These are phyloP conservation scores for Plasmodium coatneyi DNA, from an alignment of 169 alveolate species.

Conservation along the genomic window DNA sequence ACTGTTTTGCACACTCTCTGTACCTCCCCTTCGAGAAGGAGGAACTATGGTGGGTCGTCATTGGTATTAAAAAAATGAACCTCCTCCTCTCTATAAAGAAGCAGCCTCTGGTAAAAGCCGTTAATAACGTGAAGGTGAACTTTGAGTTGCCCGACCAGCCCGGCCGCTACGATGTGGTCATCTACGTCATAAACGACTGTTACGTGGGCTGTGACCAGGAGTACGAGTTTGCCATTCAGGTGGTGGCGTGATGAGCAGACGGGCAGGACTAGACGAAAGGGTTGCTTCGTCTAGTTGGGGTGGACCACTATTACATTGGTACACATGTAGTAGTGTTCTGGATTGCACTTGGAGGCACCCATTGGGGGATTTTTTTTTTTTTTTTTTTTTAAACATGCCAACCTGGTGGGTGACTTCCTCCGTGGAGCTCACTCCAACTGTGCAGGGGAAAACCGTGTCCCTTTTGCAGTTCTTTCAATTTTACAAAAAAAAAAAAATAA, in stretches of 20 bases:
- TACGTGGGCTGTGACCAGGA: constrained; percentile 90
- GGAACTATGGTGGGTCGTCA: constrained; percentile 99
- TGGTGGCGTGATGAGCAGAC: not conserved
- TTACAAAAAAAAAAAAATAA: not conserved
- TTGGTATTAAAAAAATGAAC: constrained; percentile 93
- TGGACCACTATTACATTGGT: not conserved
- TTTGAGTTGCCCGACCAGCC: constrained; percentile 88
- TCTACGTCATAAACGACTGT: constrained; percentile 88
- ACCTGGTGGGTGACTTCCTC: not conserved
- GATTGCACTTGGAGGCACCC: not conserved
- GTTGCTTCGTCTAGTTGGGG: not conserved
- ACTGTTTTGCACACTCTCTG: constrained; percentile 91
- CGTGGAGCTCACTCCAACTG: not conserved
- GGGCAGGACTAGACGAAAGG: too few species aligned
- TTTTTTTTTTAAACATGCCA: not conserved
- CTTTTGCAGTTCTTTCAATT: not conserved
- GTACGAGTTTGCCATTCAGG: constrained; percentile 65
- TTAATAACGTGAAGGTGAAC: constrained; percentile 79
- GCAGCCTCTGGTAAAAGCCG: constrained; percentile 79
- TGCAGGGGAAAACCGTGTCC: not conserved
- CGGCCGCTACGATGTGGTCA: constrained; percentile 83
- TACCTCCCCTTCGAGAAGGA: constrained; percentile 96
- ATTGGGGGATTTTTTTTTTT: not conserved
- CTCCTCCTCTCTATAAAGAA: constrained; percentile 91
- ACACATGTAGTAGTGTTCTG: not conserved